Conservation (phyloP, 495 filamentous ascomycete genomes). For the Penicillium fimorum region DNA sequence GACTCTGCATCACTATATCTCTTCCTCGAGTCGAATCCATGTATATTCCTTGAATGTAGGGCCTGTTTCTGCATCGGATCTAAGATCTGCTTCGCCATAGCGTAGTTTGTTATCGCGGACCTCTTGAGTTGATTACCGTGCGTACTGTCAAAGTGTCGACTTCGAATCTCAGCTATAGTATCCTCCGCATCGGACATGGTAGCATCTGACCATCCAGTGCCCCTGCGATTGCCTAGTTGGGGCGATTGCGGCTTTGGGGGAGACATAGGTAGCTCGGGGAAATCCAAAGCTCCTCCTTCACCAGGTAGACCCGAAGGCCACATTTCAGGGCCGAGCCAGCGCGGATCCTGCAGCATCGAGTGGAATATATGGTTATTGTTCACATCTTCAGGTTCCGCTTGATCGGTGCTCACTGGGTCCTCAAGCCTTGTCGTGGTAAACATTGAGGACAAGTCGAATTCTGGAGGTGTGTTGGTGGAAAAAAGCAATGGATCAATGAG, state of each 20-base stretch:
- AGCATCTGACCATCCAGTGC: neutral
- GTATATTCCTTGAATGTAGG: neutral
- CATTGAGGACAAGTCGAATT: neutral
- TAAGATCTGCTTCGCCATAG: neutral
- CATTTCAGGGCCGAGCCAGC: neutral
- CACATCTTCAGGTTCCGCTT: neutral
- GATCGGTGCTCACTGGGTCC: neutral
- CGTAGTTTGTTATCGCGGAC: neutral
- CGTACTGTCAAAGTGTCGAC: neutral
- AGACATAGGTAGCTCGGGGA: conserved; percentile 1
- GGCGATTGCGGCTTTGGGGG: neutral
- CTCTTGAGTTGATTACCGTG: neutral
- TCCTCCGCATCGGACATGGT: conserved; percentile 4
- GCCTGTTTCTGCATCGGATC: neutral
- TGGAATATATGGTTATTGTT: neutral
- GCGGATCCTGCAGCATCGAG: conserved; percentile 1
- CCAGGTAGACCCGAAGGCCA: conserved; percentile 4
- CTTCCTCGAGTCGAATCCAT: too few species aligned
- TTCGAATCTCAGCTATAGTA: neutral
- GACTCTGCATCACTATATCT: neutral
- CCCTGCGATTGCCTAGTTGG: neutral
- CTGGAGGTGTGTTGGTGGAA: neutral
- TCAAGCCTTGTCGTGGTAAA: neutral
- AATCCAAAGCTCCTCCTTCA: conserved; percentile 9
- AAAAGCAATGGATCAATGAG: neutral